phyloP scores from a whole-genome alignment of 73 alveolate species.

The Stentor coeruleus region DNA sequence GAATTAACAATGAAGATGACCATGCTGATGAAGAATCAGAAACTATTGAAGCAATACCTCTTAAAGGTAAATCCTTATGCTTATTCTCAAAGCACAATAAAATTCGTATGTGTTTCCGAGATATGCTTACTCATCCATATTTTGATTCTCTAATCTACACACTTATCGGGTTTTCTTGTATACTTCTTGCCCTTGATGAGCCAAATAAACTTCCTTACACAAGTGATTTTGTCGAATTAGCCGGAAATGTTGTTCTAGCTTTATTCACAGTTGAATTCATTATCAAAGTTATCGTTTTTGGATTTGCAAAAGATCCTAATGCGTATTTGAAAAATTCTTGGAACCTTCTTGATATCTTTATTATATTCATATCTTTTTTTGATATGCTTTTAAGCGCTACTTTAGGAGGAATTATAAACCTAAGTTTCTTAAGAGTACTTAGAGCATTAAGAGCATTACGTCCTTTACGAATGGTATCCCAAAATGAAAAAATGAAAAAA shows the following conservation, averaged over 20 bases:
- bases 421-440: constrained; percentile 35
- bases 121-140: constrained; percentile 39
- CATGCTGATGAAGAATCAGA: no score
- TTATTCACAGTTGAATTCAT: constrained; percentile 39
- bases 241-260: neutral
- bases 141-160: constrained; percentile 51
- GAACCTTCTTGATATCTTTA: constrained; percentile 51
- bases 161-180: constrained; percentile 41
- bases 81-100: constrained; percentile 29
- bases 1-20: neutral
- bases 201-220: constrained; percentile 33
- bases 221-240: constrained; percentile 3
- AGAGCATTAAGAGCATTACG: constrained; percentile 75
- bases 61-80: constrained; percentile 40
- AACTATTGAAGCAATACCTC: no score
- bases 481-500: constrained; percentile 68
- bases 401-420: no score
- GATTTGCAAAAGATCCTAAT: constrained; percentile 33
- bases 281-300: constrained; percentile 43
- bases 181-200: constrained; percentile 46
- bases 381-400: constrained; percentile 35
- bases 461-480: constrained; percentile 71
- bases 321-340: constrained; percentile 50
- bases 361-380: constrained; percentile 36
- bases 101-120: constrained; percentile 22